phyloP scores from a whole-genome alignment of 495 filamentous ascomycete genomes.

The Viridothelium virens region DNA sequence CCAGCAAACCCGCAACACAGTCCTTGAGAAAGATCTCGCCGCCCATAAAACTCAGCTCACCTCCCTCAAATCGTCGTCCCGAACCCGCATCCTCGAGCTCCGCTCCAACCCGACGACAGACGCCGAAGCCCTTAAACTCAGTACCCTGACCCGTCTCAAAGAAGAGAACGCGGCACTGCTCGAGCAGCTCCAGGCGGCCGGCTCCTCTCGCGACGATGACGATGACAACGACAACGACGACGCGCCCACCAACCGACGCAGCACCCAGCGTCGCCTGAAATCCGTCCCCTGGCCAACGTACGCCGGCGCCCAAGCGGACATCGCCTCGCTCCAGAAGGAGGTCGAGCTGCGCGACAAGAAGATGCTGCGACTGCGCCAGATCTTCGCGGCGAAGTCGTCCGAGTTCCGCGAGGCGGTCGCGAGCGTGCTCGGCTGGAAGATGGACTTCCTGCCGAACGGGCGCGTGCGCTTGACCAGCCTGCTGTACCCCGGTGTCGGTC shows the following conservation, averaged over 20 bases:
- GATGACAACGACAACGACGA: constrained; percentile 26
- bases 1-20: constrained; percentile 54
- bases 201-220: constrained; percentile 35
- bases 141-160: constrained; percentile 65
- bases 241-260: neutral
- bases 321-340: constrained; percentile 59
- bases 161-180: constrained; percentile 80
- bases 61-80: constrained; percentile 61
- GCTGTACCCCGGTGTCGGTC: constrained; percentile 53
- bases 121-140: constrained; percentile 69
- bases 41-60: constrained; percentile 63
- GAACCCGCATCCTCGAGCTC: constrained; percentile 78
- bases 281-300: constrained; percentile 69
- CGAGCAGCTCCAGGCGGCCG: constrained; percentile 56
- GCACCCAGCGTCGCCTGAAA: constrained; percentile 33
- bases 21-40: constrained; percentile 66
- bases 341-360: constrained; percentile 81
- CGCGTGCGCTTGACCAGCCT: constrained; percentile 78
- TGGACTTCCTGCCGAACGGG: constrained; percentile 88
- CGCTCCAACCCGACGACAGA: constrained; percentile 83
- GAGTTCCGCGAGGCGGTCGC: constrained; percentile 93
- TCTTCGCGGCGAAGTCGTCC: constrained; percentile 76
- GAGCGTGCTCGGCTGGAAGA: constrained; percentile 79
- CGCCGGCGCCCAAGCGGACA: constrained; percentile 60
- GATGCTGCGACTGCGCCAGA: constrained; percentile 75